phyloP scores from a whole-genome alignment of 139 green algal species.

The Asterochloris erici region DNA sequence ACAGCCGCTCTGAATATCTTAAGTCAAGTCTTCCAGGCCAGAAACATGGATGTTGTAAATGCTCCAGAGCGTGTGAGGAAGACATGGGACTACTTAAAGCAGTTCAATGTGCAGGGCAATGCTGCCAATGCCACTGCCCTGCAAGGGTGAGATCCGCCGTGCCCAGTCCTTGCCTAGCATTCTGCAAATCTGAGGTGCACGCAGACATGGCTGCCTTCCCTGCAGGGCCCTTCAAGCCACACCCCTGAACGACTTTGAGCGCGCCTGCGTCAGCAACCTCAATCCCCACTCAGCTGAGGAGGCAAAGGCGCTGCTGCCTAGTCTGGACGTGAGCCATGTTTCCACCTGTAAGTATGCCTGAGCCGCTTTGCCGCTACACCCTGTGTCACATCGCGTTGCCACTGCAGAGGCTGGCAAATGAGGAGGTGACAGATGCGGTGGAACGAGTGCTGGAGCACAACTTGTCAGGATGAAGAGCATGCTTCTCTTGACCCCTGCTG shows the following conservation, averaged over 20 bases:
- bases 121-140: constrained; percentile 2
- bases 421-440: too few species aligned
- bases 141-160: neutral
- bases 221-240: too few species aligned
- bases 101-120: constrained; percentile 12
- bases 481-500: too few species aligned
- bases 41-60: neutral
- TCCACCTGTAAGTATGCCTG: neutral
- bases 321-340: neutral
- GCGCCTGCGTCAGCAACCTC: neutral
- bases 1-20: constrained; percentile 3
- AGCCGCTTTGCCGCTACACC: neutral
- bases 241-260: neutral
- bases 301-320: constrained; percentile 9
- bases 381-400: neutral
- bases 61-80: constrained; percentile 10
- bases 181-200: neutral
- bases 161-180: neutral
- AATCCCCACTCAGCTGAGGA: constrained; percentile 3
- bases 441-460: too few species aligned
- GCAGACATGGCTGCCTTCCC: too few species aligned
- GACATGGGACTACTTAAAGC: constrained; percentile 4
- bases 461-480: neutral
- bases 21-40: neutral
- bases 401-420: too few species aligned